Conservation (phyloP, 108 stramenopile species). For the Skeletonema potamos region DNA sequence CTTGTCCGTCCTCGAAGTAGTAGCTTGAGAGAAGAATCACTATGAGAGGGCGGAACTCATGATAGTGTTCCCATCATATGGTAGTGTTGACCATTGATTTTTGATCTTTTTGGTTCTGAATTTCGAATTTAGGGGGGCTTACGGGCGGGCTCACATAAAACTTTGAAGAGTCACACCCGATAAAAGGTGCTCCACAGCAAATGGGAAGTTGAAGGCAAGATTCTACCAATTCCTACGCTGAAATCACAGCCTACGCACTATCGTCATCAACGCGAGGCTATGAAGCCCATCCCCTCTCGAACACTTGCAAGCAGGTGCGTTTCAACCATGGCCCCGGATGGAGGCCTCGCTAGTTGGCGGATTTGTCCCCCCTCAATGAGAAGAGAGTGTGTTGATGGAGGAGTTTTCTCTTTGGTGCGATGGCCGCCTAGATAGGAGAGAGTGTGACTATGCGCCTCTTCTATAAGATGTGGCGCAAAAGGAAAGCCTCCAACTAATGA, state of each 20-base stretch:
- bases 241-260: neutral
- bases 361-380: neutral
- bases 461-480: too few species aligned
- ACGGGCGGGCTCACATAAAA: neutral
- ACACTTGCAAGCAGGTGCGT: neutral
- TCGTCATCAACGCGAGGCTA: neutral
- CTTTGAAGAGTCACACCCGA: neutral
- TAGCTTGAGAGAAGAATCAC: too few species aligned
- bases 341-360: neutral
- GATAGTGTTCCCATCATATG: too few species aligned
- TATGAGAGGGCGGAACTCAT: too few species aligned
- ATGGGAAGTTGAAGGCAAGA: neutral
- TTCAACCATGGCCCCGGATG: constrained; percentile 18
- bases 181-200: neutral
- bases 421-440: too few species aligned
- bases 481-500: too few species aligned
- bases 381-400: neutral
- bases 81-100: too few species aligned
- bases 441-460: too few species aligned
- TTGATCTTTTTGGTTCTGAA: too few species aligned
- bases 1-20: too few species aligned
- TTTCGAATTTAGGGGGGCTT: too few species aligned
- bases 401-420: too few species aligned
- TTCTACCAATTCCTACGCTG: neutral
- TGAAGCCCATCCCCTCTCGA: neutral